Evolutionary conservation across 225 moss, liverwort and hornwort genomes (phyloP).

Genomic region (Straminergon stramineum): DNA sequence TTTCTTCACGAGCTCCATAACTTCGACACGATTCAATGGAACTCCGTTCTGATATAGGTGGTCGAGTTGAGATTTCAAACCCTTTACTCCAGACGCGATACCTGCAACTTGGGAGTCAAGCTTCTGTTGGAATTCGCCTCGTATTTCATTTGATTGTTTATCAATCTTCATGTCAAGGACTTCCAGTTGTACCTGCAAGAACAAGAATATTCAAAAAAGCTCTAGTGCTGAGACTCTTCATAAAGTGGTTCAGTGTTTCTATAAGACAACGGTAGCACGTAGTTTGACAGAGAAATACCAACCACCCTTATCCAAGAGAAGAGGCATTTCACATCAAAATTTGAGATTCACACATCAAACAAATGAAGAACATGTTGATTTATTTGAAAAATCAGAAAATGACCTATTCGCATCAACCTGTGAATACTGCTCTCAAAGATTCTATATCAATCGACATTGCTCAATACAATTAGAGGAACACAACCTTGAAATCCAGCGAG

Average conservation of each 20-base stretch:
- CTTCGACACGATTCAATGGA: conserved; percentile 57
- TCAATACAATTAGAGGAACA: background rate
- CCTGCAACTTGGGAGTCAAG: conserved; percentile 41
- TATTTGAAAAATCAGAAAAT: background rate
- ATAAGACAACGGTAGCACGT: background rate
- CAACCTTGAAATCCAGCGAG: background rate
- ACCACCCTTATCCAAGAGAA: background rate
- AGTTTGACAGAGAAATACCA: background rate
- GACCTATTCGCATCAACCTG: background rate
- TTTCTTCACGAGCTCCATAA: conserved; percentile 57
- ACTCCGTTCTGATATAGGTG: conserved; percentile 40
- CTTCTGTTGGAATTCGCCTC: conserved; percentile 47
- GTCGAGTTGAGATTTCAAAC: conserved; percentile 56
- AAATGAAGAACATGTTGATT: background rate
- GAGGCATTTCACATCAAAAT: background rate
- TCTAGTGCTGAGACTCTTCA: background rate
- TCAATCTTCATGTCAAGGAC: conserved; percentile 80
- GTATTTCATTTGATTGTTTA: conserved; percentile 56
- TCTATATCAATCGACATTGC: background rate
- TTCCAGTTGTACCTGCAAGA: conserved; percentile 66
- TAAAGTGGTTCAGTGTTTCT: background rate
- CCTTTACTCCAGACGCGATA: conserved; percentile 42
- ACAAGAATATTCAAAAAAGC: background rate
- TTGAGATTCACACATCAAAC: background rate
- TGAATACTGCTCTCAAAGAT: background rate